phyloP scores from a whole-genome alignment of 192 early-diverging fungal species.

The Rhizoclosmatium sp. region DNA sequence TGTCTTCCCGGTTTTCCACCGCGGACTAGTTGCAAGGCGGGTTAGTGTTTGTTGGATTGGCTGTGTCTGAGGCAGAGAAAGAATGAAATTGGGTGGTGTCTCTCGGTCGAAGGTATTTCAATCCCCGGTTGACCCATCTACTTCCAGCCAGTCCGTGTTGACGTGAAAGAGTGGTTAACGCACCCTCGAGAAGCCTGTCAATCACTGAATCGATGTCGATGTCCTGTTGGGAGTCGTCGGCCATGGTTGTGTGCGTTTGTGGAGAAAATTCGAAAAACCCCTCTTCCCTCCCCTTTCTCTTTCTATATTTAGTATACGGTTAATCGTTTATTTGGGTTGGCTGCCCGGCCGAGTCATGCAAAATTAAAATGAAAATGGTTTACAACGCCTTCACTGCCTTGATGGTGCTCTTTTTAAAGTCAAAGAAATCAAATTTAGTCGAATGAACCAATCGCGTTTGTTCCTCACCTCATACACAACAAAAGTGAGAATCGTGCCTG shows the following conservation, averaged over 20 bases:
- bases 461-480: slow-evolving; percentile 81
- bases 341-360: too few species aligned
- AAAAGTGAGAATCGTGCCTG: slow-evolving; percentile 95
- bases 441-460: background rate
- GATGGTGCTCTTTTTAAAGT: background rate
- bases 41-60: background rate
- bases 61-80: slow-evolving; percentile 8
- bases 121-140: background rate
- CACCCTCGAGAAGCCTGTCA: slow-evolving; percentile 92
- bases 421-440: too few species aligned
- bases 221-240: slow-evolving; percentile 50
- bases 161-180: background rate
- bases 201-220: slow-evolving; percentile 91
- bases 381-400: background rate
- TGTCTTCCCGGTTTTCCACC: slow-evolving; percentile 96
- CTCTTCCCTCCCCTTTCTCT: too few species aligned
- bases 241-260: slow-evolving; percentile 2
- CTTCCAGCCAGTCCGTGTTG: background rate
- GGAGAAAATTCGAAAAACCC: background rate
- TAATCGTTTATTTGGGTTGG: background rate
- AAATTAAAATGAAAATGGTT: too few species aligned
- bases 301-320: too few species aligned
- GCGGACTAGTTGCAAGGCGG: slow-evolving; percentile 69
- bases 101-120: background rate
- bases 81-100: background rate